Conservation (phyloP, 306 rosid species). For the Pachyrhizus erosus region DNA sequence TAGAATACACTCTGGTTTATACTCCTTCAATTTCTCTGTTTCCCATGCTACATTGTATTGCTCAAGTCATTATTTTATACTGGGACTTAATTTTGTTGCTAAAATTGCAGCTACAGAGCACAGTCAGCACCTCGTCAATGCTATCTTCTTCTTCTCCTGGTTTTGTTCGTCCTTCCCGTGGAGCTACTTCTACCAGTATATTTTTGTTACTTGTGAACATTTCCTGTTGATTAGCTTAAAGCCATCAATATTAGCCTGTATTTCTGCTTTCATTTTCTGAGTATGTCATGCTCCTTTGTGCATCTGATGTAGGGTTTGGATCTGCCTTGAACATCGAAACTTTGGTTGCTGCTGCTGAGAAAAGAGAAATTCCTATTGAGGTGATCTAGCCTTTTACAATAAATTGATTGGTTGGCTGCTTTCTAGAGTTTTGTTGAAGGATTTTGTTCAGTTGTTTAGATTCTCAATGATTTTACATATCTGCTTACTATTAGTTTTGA, state of each 20-base stretch:
- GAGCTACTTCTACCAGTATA: conserved; percentile 75
- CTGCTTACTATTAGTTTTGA: background rate
- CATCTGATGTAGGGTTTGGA: conserved; percentile 78
- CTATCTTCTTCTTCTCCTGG: conserved; percentile 76
- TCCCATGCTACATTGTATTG: background rate
- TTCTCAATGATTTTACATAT: background rate
- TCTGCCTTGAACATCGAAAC: conserved; percentile 98
- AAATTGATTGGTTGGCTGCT: conserved; percentile 24
- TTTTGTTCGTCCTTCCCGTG: conserved; percentile 80
- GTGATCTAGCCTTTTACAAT: conserved; percentile 49
- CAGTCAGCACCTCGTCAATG: conserved; percentile 57
- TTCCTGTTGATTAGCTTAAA: background rate
- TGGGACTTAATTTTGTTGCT: conserved; percentile 20
- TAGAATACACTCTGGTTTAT: background rate
- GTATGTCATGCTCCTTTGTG: conserved; percentile 1
- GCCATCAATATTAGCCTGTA: background rate
- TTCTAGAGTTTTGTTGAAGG: conserved; percentile 24
- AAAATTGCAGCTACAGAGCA: conserved; percentile 64
- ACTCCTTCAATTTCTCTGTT: background rate
- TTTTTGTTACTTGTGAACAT: conserved; percentile 32
- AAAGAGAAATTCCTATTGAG: conserved; percentile 94
- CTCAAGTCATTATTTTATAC: background rate
- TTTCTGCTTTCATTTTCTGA: conserved; percentile 37
- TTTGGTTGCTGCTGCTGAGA: conserved; percentile 96
- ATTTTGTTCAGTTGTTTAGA: conserved; percentile 20